Base-by-base conservation (phyloP, 352 stramenopile species). In the Phytophthora pseudosyringae region DNA sequence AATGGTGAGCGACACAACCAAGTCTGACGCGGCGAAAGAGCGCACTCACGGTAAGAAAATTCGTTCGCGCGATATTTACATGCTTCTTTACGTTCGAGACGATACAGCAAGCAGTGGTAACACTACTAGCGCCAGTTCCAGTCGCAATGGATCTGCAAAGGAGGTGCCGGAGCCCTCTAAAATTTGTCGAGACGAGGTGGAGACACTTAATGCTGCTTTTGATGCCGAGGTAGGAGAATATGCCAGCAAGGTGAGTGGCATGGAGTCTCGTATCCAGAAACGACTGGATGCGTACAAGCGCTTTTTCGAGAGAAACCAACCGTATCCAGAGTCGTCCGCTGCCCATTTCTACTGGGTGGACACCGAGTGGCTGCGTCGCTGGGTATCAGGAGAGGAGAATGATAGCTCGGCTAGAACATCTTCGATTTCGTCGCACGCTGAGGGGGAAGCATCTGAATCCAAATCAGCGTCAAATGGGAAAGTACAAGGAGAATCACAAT, bases 61-160 rank as follows among this genome's bases (percentile, higher is more conserved):
- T 35, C 73, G 83, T 4, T 95, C 86, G 1, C 79, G 86, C 16
- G 88, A 96, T 47, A 87, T 88, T 12, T 96, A 96, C 62, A 96
- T 96, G 88, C 66, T 96, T 18, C 65, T 95, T 29, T 96, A 95
- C 55, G 74, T 81, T 49, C 77, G 79, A 29, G 80, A 85, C 2
- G 72, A 85, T 15, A 26, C 47, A 16, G 50, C 12, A 29, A 55
- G 4, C 46, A 62, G 28, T 33, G 32, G 18, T 12, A 31, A 5
- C 5, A 35, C 29, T 40, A 40, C 1, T 1, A 47, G 4, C 7
- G 16, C 28, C 9, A 52, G 11, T 50, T 48, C 15, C 25, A 31
- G 29, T 16, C 13, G 25, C 36, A 54, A 43, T 48, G 5, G 11
- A 16, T 12, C 38, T 26, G 3, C 21, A 18, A 69, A 49, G 0